Evolutionary conservation across 805 yeast genomes (phyloP), one percentile per base, ranked within the genome.

Genomic region (Candida piceae): DNA sequence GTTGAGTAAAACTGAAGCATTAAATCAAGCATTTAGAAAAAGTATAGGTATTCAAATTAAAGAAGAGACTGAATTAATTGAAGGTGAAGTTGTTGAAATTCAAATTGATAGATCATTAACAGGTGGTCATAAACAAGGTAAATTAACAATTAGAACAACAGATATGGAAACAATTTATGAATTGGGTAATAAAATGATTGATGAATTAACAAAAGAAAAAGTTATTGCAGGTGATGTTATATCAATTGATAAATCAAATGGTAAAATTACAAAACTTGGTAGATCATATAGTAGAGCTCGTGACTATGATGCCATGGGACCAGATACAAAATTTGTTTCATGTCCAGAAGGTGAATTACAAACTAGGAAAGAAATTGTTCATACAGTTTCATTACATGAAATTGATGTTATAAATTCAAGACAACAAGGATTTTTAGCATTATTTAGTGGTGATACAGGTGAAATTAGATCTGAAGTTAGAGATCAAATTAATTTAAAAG

Each of bases 331-430:
- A 34, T 93, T 93, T 62, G 97, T 93, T 16, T 96, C 98, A 29
- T 73, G 94, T 52, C 99, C 99, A 43, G 94, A 93, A 67, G 98
- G 98, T 36, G 99, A 93, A 63, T 95, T 93, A 31, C 98, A 93
- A 69, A 89, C 90, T 60, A 88, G 93, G 72, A 93, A 93, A 62
- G 97, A 93, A 64, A 88, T 90, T 52, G 95, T 93, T 16, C 99
- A 93, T 67, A 97, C 93, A 50, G 96, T 93, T 31, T 86, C 97
- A 3, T 72, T 93, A 51, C 97, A 93, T 60, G 99, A 93, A 61
- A 72, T 93, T 58, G 99, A 93, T 62, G 84, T 87, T 40, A 97
- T 97, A 33, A 93, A 93, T 58, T 89, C 97, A 2, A 77, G 93
- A 53, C 98, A 97, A 16, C 83, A 77, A 55, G 98, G 97, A 45